A percentile compares a stretch with the other conserved stretches of the same genome.
These are phyloP conservation scores for Phialocephala sp. DNA, from an alignment of 2,329 filamentous ascomycete genomes.

Conservation along the genomic window DNA sequence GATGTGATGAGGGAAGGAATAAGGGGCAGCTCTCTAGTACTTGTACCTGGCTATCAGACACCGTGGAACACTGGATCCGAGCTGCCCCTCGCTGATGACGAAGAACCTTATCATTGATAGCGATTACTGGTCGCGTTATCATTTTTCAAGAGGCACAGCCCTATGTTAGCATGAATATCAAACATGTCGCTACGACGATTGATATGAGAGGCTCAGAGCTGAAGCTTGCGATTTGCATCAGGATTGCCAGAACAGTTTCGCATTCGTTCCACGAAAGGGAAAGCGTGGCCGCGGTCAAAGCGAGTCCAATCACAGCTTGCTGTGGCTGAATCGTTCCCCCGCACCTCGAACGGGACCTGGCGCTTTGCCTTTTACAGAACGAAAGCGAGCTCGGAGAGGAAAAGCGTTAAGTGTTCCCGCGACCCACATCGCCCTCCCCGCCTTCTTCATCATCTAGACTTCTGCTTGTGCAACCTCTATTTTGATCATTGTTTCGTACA, in stretches of 20 bases:
- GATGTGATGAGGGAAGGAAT: neutral
- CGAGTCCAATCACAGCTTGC: neutral
- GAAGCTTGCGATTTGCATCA: neutral
- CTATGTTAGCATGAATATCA: neutral
- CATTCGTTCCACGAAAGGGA: constrained; percentile 1
- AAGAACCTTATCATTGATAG: neutral
- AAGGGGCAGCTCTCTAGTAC: neutral
- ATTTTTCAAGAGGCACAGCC: neutral
- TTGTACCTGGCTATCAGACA: neutral
- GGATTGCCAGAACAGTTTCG: neutral
- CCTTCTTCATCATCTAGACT: neutral
- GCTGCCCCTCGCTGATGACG: neutral
- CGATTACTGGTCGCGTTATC: neutral
- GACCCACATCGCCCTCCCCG: no score
- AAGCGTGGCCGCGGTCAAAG: neutral
- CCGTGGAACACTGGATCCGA: neutral
- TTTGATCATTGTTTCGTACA: neutral
- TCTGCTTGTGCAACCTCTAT: neutral
- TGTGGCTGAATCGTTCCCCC: neutral
- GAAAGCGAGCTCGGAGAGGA: neutral
- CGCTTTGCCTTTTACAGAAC: neutral
- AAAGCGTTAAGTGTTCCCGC: neutral
- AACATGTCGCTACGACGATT: neutral
- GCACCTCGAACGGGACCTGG: neutral
- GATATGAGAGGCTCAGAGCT: neutral